A percentile compares a stretch with the other conserved stretches of the same genome.
Conservation (phyloP, 495 filamentous ascomycete species). For the Xylaria flabelliformis region DNA sequence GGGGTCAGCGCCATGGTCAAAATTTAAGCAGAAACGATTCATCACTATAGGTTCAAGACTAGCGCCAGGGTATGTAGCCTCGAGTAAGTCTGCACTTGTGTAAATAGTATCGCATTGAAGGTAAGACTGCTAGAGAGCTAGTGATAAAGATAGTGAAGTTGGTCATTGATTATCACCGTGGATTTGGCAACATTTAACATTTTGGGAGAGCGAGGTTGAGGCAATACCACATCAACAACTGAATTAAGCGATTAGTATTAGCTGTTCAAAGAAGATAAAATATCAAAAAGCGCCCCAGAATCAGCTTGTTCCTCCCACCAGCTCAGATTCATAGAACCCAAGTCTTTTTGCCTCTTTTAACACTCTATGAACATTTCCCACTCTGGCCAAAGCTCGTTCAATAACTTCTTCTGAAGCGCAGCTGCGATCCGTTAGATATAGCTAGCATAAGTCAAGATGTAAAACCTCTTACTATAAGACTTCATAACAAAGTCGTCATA, state of each 20-base stretch:
- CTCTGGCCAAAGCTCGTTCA: conserved; percentile 7
- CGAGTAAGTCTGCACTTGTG: too few relatives aligned
- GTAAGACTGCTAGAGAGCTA: too few relatives aligned
- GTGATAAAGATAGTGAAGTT: too few relatives aligned
- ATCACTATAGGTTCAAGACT: too few relatives aligned
- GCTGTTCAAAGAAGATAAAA: neutral
- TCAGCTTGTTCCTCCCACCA: neutral
- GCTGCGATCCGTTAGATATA: neutral
- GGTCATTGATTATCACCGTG: too few relatives aligned
- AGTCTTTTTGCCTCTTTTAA: neutral
- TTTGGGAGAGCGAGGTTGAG: too few relatives aligned
- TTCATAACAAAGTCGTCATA: neutral
- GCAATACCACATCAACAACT: neutral
- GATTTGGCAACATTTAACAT: too few relatives aligned
- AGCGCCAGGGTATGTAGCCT: too few relatives aligned
- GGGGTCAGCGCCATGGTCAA: too few relatives aligned
- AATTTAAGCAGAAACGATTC: too few relatives aligned
- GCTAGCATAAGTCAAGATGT: neutral
- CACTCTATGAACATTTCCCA: neutral
- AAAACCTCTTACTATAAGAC: neutral
- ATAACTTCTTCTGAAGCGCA: neutral
- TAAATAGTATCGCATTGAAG: too few relatives aligned
- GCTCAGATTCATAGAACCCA: too few relatives aligned
- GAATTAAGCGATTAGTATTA: neutral
- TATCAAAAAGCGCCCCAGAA: neutral